These are phyloP conservation scores for Silybum marianum DNA, from an alignment of 129 eudicot genomes.

Conservation along the genomic window DNA sequence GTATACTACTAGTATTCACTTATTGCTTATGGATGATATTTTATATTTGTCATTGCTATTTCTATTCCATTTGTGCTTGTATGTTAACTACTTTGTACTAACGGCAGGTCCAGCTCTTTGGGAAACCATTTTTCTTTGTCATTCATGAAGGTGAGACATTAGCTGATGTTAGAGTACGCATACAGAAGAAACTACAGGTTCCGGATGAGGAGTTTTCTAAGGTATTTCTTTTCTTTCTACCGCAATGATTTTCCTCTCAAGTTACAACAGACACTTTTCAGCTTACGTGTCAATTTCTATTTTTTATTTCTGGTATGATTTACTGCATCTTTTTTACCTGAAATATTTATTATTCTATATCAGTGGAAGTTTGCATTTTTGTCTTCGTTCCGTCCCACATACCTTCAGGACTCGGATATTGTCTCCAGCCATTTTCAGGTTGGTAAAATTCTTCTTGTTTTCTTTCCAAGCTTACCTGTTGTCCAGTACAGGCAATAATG, in stretches of 20 bases:
- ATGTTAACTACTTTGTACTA: not conserved
- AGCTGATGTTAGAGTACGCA: conserved; percentile 49
- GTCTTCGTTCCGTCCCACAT: conserved; percentile 58
- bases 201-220: conserved; percentile 32
- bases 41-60: not conserved
- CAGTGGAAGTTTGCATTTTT: conserved; percentile 73
- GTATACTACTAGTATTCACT: not conserved
- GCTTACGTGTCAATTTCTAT: not conserved
- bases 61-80: not conserved
- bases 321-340: not conserved
- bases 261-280: not conserved
- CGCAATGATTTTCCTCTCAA: too few relatives aligned
- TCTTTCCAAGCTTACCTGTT: not conserved
- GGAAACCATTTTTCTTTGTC: conserved; percentile 61
- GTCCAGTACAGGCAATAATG: not conserved
- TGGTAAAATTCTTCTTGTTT: not conserved
- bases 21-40: not conserved
- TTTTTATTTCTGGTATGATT: not conserved
- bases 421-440: conserved; percentile 69
- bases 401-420: conserved; percentile 53
- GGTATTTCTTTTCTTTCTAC: conserved; percentile 30
- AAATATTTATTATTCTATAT: not conserved
- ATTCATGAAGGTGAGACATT: conserved; percentile 65
- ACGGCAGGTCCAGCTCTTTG: conserved; percentile 55
- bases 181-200: conserved; percentile 63